Percentiles rank a stretch among this genome's conserved stretches.
Conservation (phyloP, 2,329 filamentous ascomycete genomes). For the Colletotrichum noveboracense region DNA sequence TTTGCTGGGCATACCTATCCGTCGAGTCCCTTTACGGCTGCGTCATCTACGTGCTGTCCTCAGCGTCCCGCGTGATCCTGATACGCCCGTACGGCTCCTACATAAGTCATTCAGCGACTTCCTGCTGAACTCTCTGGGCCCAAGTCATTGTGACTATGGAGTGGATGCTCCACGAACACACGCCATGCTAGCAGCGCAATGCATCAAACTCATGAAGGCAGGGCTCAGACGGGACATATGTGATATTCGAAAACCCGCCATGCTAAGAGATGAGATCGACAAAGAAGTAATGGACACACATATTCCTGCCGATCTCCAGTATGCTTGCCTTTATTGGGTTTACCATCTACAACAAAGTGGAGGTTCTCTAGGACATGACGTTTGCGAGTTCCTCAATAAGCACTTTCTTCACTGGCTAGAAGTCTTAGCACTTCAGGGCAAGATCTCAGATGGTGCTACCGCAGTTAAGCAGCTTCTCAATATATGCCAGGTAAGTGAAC, state of each 20-base stretch:
- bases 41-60: too few species aligned
- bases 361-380: background rate
- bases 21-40: too few species aligned
- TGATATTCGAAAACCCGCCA: background rate
- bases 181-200: background rate
- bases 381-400: background rate
- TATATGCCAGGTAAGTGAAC: background rate
- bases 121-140: background rate
- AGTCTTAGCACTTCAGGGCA: background rate
- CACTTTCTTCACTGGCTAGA: background rate
- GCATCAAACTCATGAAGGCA: background rate
- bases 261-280: background rate
- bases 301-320: background rate
- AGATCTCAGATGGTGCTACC: background rate
- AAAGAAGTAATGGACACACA: background rate
- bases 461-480: background rate
- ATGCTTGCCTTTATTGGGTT: background rate
- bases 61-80: too few species aligned
- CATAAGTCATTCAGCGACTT: background rate
- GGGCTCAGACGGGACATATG: background rate
- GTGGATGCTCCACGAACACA: background rate
- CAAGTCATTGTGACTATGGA: too few species aligned
- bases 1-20: too few species aligned
- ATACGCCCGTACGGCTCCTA: too few species aligned
- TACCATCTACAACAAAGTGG: background rate